Conservation (phyloP, 192 early-diverging fungal species). For the Linnemannia schmuckeri region DNA sequence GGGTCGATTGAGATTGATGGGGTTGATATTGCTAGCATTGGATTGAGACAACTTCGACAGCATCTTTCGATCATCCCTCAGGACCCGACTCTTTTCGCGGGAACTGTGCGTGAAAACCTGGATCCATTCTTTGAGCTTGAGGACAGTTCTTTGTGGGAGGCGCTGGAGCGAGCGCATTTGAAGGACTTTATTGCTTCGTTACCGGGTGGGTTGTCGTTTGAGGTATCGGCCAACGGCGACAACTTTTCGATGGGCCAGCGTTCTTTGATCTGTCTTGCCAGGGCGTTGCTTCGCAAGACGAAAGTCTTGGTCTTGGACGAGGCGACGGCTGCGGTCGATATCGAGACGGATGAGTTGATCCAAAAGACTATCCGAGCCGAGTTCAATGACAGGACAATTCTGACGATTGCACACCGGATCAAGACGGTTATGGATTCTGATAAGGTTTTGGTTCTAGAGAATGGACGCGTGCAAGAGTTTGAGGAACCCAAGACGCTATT, state of each 20-base stretch:
- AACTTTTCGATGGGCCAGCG: slow-evolving; percentile 84
- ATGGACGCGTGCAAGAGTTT: slow-evolving; percentile 52
- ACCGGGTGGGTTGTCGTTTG: slow-evolving; percentile 38
- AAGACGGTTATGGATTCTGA: slow-evolving; percentile 90
- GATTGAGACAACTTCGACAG: slow-evolving; percentile 69
- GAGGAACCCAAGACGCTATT: slow-evolving; percentile 13
- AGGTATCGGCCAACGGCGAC: slow-evolving; percentile 71
- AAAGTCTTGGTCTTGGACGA: slow-evolving; percentile 62
- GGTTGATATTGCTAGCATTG: slow-evolving; percentile 73
- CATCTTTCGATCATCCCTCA: slow-evolving; percentile 89
- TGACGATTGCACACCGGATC: slow-evolving; percentile 93
- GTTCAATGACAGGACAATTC: slow-evolving; percentile 82
- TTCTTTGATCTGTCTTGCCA: slow-evolving; percentile 73
- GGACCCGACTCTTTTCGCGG: slow-evolving; percentile 77
- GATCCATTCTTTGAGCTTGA: slow-evolving; percentile 74
- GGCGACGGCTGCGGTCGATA: slow-evolving; percentile 76
- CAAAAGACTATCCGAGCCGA: slow-evolving; percentile 86
- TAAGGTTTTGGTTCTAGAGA: slow-evolving; percentile 78
- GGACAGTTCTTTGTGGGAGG: slow-evolving; percentile 73
- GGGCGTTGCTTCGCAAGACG: slow-evolving; percentile 74
- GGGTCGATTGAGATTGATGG: slow-evolving; percentile 83
- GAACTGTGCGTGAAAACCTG: slow-evolving; percentile 77
- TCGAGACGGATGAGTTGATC: slow-evolving; percentile 86
- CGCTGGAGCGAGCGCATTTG: slow-evolving; percentile 61
- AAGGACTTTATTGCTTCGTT: slow-evolving; percentile 35